phyloP scores from a whole-genome alignment of 2,329 filamentous ascomycete species.

The Aspergillus brasiliensis region DNA sequence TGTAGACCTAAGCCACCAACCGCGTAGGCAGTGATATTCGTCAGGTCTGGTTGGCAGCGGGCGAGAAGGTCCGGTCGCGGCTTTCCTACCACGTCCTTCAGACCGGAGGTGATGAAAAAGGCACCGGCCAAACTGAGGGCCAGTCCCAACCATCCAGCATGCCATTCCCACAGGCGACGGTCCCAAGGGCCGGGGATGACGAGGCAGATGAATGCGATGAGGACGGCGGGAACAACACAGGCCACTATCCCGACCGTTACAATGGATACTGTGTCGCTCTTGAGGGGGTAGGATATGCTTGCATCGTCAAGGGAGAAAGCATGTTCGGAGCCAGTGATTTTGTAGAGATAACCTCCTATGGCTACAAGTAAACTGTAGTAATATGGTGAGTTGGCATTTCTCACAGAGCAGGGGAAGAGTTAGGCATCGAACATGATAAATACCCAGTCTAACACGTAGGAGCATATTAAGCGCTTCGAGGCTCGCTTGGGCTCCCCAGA shows the following conservation, averaged over 20 bases:
- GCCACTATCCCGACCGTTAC: background rate
- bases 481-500: background rate
- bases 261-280: background rate
- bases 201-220: slow-evolving; percentile 3
- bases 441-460: background rate
- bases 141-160: background rate
- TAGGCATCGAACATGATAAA: background rate
- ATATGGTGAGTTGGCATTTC: background rate
- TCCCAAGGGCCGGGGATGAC: background rate
- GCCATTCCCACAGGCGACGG: slow-evolving; percentile 1
- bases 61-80: slow-evolving; percentile 6
- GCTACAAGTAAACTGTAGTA: background rate
- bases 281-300: slow-evolving; percentile 1
- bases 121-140: slow-evolving; percentile 1
- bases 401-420: background rate
- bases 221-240: slow-evolving; percentile 8
- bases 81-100: slow-evolving; percentile 4
- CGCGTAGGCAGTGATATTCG: background rate
- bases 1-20: background rate
- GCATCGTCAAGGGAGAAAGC: slow-evolving; percentile 2
- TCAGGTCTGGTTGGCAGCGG: background rate
- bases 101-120: slow-evolving; percentile 5
- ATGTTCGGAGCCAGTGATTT: background rate
- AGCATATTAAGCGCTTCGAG: background rate
- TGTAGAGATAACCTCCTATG: background rate